Percentiles rank a stretch among this genome's conserved stretches.
Evolutionary conservation across 2,329 filamentous ascomycete genomes (phyloP).

Genomic region (Hypoxylon sp.): DNA sequence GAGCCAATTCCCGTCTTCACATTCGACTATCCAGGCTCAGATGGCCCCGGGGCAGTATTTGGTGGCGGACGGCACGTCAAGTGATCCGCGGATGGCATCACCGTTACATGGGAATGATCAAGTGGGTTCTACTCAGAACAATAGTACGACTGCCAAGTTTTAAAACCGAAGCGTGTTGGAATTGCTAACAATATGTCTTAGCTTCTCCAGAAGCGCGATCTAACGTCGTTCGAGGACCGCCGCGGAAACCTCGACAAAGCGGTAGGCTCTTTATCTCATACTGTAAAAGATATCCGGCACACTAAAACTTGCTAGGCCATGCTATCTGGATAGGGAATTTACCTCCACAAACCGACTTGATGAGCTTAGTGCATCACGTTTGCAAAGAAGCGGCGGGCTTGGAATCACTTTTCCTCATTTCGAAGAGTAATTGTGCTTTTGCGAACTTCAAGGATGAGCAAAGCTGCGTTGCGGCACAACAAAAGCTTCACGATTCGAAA

Average conservation of each 20-base stretch:
- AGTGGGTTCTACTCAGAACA: slow-evolving; percentile 33
- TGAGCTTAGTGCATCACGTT: slow-evolving; percentile 91
- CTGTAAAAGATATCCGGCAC: slow-evolving; percentile 32
- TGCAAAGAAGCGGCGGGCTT: slow-evolving; percentile 82
- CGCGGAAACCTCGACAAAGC: slow-evolving; percentile 71
- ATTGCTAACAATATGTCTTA: slow-evolving; percentile 41
- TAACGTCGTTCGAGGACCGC: slow-evolving; percentile 65
- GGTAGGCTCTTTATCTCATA: slow-evolving; percentile 60
- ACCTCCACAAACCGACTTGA: slow-evolving; percentile 83
- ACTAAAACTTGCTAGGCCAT: slow-evolving; percentile 68
- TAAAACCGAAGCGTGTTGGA: slow-evolving; percentile 3
- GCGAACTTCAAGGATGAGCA: slow-evolving; percentile 91
- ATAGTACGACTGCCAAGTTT: slow-evolving; percentile 48
- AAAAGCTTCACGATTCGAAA: slow-evolving; percentile 88
- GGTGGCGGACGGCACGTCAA: slow-evolving; percentile 48
- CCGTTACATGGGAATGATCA: slow-evolving; percentile 44
- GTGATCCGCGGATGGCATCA: slow-evolving; percentile 39
- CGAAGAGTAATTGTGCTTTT: slow-evolving; percentile 97
- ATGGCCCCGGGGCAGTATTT: slow-evolving; percentile 54
- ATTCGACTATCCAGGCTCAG: slow-evolving; percentile 52
- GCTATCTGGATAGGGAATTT: slow-evolving; percentile 97
- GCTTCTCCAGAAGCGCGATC: slow-evolving; percentile 54
- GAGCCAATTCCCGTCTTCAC: slow-evolving; percentile 55
- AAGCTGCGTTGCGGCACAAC: slow-evolving; percentile 81
- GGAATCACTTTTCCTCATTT: slow-evolving; percentile 92